Percentiles rank a stretch among this genome's conserved stretches.
These are phyloP conservation scores for Paramecium sexaurelia DNA, from an alignment of 73 alveolate species.

Conservation along the genomic window DNA sequence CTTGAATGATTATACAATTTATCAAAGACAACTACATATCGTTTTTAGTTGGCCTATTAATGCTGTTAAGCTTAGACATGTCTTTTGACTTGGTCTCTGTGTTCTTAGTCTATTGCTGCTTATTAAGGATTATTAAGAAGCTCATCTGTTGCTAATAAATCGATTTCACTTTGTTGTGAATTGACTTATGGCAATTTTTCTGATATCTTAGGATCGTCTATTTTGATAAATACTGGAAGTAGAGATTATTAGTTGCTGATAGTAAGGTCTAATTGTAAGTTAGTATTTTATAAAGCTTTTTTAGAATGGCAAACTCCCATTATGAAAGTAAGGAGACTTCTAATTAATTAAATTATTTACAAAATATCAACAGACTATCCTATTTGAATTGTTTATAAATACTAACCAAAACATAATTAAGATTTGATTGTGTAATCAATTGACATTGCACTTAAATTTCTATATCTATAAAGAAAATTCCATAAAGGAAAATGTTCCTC, in stretches of 20 bases:
- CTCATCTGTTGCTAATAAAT: not conserved
- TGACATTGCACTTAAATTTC: not conserved
- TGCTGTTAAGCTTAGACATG: not conserved
- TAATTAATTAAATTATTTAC: slow-evolving; percentile 3
- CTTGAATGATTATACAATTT: not conserved
- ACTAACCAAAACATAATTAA: not conserved
- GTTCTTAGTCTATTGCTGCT: not conserved
- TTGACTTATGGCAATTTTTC: not conserved
- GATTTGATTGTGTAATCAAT: not conserved
- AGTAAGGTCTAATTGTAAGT: not conserved
- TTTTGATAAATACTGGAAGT: not conserved
- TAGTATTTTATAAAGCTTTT: not conserved
- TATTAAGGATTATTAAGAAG: not conserved
- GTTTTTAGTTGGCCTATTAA: not conserved
- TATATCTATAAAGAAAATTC: not conserved
- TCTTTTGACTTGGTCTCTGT: not conserved
- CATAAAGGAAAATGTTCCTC: not conserved
- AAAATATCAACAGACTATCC: not conserved
- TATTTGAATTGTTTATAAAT: not conserved
- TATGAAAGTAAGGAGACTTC: slow-evolving; percentile 22
- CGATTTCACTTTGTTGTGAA: not conserved
- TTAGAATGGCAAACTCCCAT: slow-evolving; percentile 9
- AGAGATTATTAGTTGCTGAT: not conserved
- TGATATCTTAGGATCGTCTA: not conserved
- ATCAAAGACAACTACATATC: slow-evolving; percentile 2